Evolutionary conservation across 2,329 filamentous ascomycete species (phyloP).

Genomic region (Penicillium sp.): DNA sequence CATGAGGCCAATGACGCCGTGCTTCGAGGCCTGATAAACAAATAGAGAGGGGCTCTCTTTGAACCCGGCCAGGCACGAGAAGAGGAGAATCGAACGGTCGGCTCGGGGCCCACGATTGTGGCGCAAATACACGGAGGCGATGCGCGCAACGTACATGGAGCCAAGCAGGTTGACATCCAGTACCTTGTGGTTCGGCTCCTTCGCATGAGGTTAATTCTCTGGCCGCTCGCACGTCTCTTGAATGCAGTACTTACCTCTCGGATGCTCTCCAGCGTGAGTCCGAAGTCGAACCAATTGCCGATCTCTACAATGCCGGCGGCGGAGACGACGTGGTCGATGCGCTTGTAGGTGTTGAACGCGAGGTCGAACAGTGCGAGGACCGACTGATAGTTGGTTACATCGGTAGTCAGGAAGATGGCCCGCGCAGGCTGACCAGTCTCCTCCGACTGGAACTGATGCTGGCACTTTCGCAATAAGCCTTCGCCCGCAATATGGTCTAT

Average conservation of each 20-base stretch:
- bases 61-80: slow-evolving; percentile 50
- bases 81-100: slow-evolving; percentile 45
- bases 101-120: slow-evolving; percentile 34
- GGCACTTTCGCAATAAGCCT: slow-evolving; percentile 23
- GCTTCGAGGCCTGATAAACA: slow-evolving; percentile 50
- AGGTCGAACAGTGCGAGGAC: slow-evolving; percentile 49
- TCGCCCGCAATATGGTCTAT: slow-evolving; percentile 35
- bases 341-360: slow-evolving; percentile 45
- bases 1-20: slow-evolving; percentile 53
- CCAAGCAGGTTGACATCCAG: slow-evolving; percentile 51
- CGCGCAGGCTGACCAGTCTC: slow-evolving; percentile 20
- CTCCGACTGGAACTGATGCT: slow-evolving; percentile 13
- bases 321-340: slow-evolving; percentile 50
- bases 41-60: slow-evolving; percentile 49
- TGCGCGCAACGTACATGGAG: slow-evolving; percentile 47
- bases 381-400: slow-evolving; percentile 49
- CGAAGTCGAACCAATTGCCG: slow-evolving; percentile 47
- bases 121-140: slow-evolving; percentile 51
- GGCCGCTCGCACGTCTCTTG: neutral
- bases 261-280: slow-evolving; percentile 45
- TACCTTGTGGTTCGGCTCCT: slow-evolving; percentile 36
- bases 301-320: slow-evolving; percentile 49
- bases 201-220: slow-evolving; percentile 6
- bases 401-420: slow-evolving; percentile 42
- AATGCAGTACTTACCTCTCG: slow-evolving; percentile 30